phyloP scores from a whole-genome alignment of 352 stramenopile species.

The Detonula confervacea region DNA sequence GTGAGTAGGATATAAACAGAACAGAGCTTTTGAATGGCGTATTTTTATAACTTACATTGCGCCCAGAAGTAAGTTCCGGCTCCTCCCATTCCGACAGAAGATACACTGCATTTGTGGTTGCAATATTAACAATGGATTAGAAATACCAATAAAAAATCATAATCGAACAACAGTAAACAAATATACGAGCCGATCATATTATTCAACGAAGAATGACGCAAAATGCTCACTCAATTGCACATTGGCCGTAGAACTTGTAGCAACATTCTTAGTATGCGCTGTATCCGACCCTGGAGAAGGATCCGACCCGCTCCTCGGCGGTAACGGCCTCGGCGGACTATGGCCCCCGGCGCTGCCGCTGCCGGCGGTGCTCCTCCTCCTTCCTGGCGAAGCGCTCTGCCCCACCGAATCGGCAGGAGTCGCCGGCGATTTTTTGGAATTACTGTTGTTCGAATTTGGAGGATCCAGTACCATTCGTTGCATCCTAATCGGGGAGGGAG shows the following conservation, averaged over 20 bases:
- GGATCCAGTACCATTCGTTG: background rate
- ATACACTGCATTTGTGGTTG: conserved; percentile 9
- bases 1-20: no score
- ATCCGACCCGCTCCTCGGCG: background rate
- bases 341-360: no score
- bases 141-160: background rate
- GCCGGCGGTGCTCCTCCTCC: no score
- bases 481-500: background rate
- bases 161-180: background rate
- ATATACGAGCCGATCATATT: no score
- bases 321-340: background rate
- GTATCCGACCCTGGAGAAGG: conserved; percentile 13
- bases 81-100: conserved; percentile 57
- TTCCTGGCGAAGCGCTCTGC: no score
- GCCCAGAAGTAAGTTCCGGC: conserved; percentile 29
- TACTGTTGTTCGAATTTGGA: background rate
- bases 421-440: no score
- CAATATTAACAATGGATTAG: conserved; percentile 1
- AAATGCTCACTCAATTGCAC: conserved; percentile 21
- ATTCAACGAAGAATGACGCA: no score
- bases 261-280: background rate
- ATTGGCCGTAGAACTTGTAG: background rate
- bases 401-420: no score
- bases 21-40: no score
- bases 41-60: no score